These are phyloP conservation scores for Pichia cactophila DNA, from an alignment of 1,139 yeast genomes.

Conservation along the genomic window DNA sequence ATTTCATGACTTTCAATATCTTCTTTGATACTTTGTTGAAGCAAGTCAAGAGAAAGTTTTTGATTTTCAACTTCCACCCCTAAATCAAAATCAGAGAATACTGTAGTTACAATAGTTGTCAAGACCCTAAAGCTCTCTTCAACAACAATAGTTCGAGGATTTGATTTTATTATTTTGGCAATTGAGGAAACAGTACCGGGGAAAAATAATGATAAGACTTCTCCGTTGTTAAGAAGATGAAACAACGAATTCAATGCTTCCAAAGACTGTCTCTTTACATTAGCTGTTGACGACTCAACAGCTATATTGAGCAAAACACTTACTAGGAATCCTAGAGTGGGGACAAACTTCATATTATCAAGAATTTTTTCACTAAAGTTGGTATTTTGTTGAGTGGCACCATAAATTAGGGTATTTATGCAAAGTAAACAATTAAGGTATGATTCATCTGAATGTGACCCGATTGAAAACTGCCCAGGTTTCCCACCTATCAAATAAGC, in stretches of 20 bases:
- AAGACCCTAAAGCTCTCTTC: slow-evolving; percentile 30
- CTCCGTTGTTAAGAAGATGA: slow-evolving; percentile 38
- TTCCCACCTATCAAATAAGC: slow-evolving; percentile 41
- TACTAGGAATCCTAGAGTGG: slow-evolving; percentile 42
- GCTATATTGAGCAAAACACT: slow-evolving; percentile 37
- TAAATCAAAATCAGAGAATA: slow-evolving; percentile 38
- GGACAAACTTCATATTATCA: slow-evolving; percentile 30
- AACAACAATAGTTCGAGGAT: slow-evolving; percentile 38
- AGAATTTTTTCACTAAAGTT: slow-evolving; percentile 28
- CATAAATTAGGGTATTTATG: slow-evolving; percentile 27
- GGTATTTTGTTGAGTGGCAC: slow-evolving; percentile 27
- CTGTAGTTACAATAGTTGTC: slow-evolving; percentile 28
- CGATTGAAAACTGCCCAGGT: slow-evolving; percentile 23
- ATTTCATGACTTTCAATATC: slow-evolving; percentile 4
- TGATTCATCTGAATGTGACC: slow-evolving; percentile 31
- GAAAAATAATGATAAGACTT: slow-evolving; percentile 41
- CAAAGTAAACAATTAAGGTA: slow-evolving; percentile 37
- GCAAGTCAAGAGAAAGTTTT: slow-evolving; percentile 13
- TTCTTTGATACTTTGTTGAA: slow-evolving; percentile 7
- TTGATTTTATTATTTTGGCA: slow-evolving; percentile 33
- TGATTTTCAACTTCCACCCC: slow-evolving; percentile 7
- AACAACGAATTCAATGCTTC: slow-evolving; percentile 32
- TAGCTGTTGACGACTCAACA: slow-evolving; percentile 22
- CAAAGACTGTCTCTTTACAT: slow-evolving; percentile 32
- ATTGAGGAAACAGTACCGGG: slow-evolving; percentile 52